These are phyloP conservation scores for Eucalyptus coolabah DNA, from an alignment of 345 rosid species.

Conservation along the genomic window DNA sequence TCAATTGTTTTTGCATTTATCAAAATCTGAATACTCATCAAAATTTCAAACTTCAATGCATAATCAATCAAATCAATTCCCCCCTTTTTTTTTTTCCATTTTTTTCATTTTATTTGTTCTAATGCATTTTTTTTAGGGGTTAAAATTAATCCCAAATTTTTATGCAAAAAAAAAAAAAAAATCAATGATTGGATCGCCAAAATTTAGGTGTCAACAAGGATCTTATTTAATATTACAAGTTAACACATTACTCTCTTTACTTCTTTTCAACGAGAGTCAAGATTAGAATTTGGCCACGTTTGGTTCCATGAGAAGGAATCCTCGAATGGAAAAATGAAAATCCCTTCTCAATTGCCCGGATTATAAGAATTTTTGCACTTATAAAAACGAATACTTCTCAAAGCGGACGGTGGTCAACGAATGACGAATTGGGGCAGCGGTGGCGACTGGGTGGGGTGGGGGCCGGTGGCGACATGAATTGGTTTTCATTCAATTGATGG, in stretches of 20 bases:
- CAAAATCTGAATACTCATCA: too few species aligned
- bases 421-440: not conserved
- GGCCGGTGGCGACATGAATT: not conserved
- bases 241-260: not conserved
- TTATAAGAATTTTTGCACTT: not conserved
- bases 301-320: not conserved
- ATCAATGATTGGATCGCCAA: too few species aligned
- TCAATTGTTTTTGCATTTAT: too few species aligned
- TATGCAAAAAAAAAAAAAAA: too few species aligned
- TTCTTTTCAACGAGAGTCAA: not conserved
- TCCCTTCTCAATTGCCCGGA: not conserved
- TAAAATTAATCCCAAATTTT: too few species aligned
- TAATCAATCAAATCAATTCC: too few species aligned
- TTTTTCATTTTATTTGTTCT: too few species aligned
- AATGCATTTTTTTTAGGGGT: too few species aligned
- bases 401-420: not conserved
- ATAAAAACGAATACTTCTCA: not conserved
- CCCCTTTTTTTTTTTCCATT: too few species aligned
- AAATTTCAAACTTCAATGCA: too few species aligned
- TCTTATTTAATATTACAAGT: not conserved
- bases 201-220: not conserved
- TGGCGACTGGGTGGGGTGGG: not conserved
- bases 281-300: not conserved
- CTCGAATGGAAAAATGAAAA: not conserved
- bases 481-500: not conserved